These are phyloP conservation scores for Paradendryphiella salina DNA, from an alignment of 2,329 filamentous ascomycete genomes.

Conservation along the genomic window DNA sequence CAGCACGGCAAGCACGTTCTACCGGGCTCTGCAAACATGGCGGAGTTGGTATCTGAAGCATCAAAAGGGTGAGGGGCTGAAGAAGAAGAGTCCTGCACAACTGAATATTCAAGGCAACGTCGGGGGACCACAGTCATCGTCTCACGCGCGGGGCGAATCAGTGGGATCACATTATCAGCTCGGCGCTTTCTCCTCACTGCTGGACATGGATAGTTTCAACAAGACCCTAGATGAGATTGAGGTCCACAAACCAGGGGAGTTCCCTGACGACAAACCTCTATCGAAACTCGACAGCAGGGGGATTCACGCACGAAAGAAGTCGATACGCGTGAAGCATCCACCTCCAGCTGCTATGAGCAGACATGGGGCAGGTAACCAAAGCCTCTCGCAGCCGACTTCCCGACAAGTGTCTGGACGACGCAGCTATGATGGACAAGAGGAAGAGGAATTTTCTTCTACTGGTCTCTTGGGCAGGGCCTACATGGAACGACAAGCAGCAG, in stretches of 20 bases:
- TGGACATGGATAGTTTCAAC: conserved; percentile 65
- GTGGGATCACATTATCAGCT: conserved; percentile 61
- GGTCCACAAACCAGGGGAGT: conserved; percentile 28
- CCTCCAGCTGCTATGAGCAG: conserved; percentile 42
- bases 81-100: conserved; percentile 42
- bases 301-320: conserved; percentile 44
- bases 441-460: conserved; percentile 51
- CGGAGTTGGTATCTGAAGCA: conserved; percentile 89
- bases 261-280: conserved; percentile 34
- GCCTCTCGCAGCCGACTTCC: conserved; percentile 17
- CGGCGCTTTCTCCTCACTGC: conserved; percentile 68
- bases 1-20: conserved; percentile 67
- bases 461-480: conserved; percentile 57
- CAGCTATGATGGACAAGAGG: conserved; percentile 30
- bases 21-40: conserved; percentile 74
- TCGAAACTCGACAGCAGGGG: conserved; percentile 31
- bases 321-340: conserved; percentile 42
- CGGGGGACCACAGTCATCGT: conserved; percentile 19
- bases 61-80: conserved; percentile 63
- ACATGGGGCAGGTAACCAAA: conserved; percentile 23
- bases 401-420: conserved; percentile 29
- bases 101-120: conserved; percentile 22
- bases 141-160: conserved; percentile 43
- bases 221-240: conserved; percentile 43
- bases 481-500: conserved; percentile 50